phyloP scores from a whole-genome alignment of 208 protist genomes.

The Spironucleus salmonicida region DNA sequence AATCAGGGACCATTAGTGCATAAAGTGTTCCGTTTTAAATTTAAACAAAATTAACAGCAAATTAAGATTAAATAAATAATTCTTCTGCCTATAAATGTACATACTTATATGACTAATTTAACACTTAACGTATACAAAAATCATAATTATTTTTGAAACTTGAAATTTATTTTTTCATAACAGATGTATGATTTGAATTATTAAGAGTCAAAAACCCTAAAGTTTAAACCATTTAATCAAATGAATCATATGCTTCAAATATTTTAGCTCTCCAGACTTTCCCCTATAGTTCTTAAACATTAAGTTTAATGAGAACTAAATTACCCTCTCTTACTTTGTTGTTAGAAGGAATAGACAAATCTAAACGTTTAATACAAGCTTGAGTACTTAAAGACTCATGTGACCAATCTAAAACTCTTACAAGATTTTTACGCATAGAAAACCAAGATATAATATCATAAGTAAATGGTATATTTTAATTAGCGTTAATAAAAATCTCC shows the following conservation, averaged over 20 bases:
- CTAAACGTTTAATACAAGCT: not conserved
- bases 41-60: not conserved
- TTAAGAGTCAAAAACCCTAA: not conserved
- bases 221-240: not conserved
- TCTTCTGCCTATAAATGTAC: not conserved
- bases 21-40: not conserved
- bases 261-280: not conserved
- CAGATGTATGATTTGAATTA: not conserved
- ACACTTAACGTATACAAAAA: not conserved
- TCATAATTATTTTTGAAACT: not conserved
- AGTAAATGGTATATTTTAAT: not conserved
- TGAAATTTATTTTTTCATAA: not conserved
- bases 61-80: not conserved
- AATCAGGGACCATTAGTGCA: not conserved
- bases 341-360: not conserved
- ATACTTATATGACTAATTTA: not conserved
- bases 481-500: not conserved
- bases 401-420: not conserved
- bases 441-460: not conserved
- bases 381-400: not conserved
- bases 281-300: not conserved
- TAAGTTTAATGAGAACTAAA: not conserved
- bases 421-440: not conserved
- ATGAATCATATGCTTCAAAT: not conserved
- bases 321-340: not conserved